Percentiles rank a stretch among this genome's conserved stretches.
Conservation (phyloP, 768 basidiomycete species). For the Russula emetica region DNA sequence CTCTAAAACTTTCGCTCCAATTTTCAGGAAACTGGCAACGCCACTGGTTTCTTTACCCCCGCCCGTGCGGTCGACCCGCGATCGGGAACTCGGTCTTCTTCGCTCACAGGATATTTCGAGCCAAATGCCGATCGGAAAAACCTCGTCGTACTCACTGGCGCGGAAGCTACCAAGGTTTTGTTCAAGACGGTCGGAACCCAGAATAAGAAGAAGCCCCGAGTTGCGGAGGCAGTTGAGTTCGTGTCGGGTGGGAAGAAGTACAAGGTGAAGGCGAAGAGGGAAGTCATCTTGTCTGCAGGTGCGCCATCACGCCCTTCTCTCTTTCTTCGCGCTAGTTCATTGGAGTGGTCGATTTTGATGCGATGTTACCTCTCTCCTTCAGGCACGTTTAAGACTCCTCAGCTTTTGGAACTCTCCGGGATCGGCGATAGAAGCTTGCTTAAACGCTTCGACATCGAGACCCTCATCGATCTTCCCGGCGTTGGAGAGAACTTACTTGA, state of each 20-base stretch:
- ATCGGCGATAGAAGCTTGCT: slow-evolving; percentile 40
- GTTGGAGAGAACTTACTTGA: slow-evolving; percentile 44
- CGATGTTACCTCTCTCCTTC: not conserved
- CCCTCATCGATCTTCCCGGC: slow-evolving; percentile 40
- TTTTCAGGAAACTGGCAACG: slow-evolving; percentile 20
- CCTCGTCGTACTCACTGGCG: slow-evolving; percentile 24
- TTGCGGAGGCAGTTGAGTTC: slow-evolving; percentile 37
- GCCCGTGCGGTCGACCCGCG: slow-evolving; percentile 25
- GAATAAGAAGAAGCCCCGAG: slow-evolving; percentile 24
- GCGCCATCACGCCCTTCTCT: not conserved
- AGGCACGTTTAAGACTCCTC: slow-evolving; percentile 40
- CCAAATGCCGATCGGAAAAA: slow-evolving; percentile 23
- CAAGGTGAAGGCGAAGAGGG: slow-evolving; percentile 37
- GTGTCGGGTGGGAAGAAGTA: slow-evolving; percentile 30
- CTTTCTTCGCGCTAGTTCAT: not conserved
- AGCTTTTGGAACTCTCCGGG: slow-evolving; percentile 30
- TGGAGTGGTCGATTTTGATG: not conserved
- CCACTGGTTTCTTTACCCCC: slow-evolving; percentile 25
- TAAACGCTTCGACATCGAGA: slow-evolving; percentile 34
- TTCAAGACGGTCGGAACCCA: slow-evolving; percentile 2
- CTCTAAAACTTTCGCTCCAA: not conserved
- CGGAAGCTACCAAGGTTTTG: slow-evolving; percentile 20
- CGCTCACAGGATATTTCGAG: slow-evolving; percentile 27
- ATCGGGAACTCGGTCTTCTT: slow-evolving; percentile 25
- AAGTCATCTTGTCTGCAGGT: slow-evolving; percentile 40